phyloP scores from a whole-genome alignment of 2,329 filamentous ascomycete species.

The Dendryphion nanum region DNA sequence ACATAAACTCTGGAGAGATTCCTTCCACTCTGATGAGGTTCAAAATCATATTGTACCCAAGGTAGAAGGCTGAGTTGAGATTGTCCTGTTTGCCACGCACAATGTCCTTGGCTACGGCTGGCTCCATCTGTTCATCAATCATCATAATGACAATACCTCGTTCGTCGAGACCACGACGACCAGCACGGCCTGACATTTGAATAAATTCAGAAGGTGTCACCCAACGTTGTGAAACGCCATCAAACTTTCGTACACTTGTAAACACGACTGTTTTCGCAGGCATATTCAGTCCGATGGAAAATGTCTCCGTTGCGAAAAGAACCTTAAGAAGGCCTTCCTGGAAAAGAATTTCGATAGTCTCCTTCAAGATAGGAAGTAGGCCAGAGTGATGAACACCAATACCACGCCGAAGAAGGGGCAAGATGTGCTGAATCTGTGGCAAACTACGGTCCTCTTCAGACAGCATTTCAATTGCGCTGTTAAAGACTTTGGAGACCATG shows the following conservation, averaged over 20 bases:
- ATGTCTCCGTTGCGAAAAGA: slow-evolving; percentile 95
- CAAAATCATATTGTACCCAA: slow-evolving; percentile 99
- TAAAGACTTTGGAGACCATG: slow-evolving; percentile 92
- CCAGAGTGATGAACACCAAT: slow-evolving; percentile 98
- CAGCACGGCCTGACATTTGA: slow-evolving; percentile 97
- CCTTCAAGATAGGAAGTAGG: slow-evolving; percentile 90
- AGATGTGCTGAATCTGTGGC: slow-evolving; percentile 85
- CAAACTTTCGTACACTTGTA: slow-evolving; percentile 92
- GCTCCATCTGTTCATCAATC: slow-evolving; percentile 96
- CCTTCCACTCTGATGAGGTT: slow-evolving; percentile 97
- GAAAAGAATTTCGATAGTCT: slow-evolving; percentile 98
- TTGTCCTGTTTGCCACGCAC: slow-evolving; percentile 96
- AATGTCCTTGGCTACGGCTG: slow-evolving; percentile 88
- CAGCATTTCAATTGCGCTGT: slow-evolving; percentile 86
- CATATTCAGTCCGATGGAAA: slow-evolving; percentile 99
- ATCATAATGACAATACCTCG: slow-evolving; percentile 99
- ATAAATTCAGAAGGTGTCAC: slow-evolving; percentile 95
- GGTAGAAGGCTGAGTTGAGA: slow-evolving; percentile 94
- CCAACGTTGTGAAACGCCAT: slow-evolving; percentile 76
- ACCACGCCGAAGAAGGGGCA: slow-evolving; percentile 84
- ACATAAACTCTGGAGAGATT: slow-evolving; percentile 98
- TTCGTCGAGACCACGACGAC: slow-evolving; percentile 94
- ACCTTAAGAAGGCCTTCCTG: slow-evolving; percentile 98
- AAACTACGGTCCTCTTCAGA: slow-evolving; percentile 87
- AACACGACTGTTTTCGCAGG: slow-evolving; percentile 99